These are phyloP conservation scores for Trichoderma atroviride DNA, from an alignment of 2,329 filamentous ascomycete genomes.

Conservation along the genomic window DNA sequence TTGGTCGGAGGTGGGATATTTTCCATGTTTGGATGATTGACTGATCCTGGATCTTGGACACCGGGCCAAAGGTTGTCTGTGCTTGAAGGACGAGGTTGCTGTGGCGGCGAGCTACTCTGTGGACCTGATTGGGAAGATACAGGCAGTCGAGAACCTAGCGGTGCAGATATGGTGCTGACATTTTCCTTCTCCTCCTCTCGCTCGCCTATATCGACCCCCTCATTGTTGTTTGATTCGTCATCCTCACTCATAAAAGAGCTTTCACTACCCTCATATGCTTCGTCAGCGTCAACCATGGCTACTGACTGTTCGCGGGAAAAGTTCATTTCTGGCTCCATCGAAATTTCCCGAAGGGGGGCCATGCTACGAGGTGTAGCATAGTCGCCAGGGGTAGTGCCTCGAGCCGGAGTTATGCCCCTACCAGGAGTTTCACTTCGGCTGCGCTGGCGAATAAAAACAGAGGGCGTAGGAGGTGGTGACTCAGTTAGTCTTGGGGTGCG, in stretches of 20 bases:
- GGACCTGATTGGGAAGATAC: slow-evolving; percentile 25
- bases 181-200: slow-evolving; percentile 32
- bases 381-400: slow-evolving; percentile 56
- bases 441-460: slow-evolving; percentile 39
- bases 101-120: slow-evolving; percentile 34
- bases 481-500: slow-evolving; percentile 60
- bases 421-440: slow-evolving; percentile 48
- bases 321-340: slow-evolving; percentile 37
- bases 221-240: slow-evolving; percentile 40
- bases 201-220: slow-evolving; percentile 34
- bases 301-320: slow-evolving; percentile 34
- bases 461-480: slow-evolving; percentile 49
- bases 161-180: slow-evolving; percentile 34
- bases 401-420: slow-evolving; percentile 50
- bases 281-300: slow-evolving; percentile 42
- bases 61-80: slow-evolving; percentile 62
- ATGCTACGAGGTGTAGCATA: slow-evolving; percentile 77
- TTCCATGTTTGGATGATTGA: slow-evolving; percentile 47
- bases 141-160: slow-evolving; percentile 34
- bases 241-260: slow-evolving; percentile 41
- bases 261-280: slow-evolving; percentile 39
- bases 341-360: slow-evolving; percentile 50
- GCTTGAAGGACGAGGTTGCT: slow-evolving; percentile 39
- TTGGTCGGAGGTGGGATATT: slow-evolving; percentile 42
- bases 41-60: slow-evolving; percentile 54